phyloP scores from a whole-genome alignment of 805 yeast species.

The Wickerhamiella sergipiensis region DNA sequence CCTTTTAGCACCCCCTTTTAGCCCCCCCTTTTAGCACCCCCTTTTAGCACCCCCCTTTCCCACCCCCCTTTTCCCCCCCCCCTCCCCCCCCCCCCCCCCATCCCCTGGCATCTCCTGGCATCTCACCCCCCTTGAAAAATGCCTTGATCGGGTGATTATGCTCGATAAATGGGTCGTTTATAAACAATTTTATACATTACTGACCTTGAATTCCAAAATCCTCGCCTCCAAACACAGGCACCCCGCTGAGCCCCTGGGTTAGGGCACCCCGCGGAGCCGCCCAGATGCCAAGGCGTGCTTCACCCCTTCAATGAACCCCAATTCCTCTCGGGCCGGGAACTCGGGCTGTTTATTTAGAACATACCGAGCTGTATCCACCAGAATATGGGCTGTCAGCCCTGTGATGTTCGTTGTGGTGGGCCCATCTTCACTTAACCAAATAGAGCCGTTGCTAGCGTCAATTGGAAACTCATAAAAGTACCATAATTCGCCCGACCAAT shows the following conservation, averaged over 20 bases:
- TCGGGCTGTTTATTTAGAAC: not conserved
- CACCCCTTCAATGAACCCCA: slow-evolving; percentile 4
- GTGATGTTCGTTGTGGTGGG: slow-evolving; percentile 1
- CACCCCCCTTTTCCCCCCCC: no score
- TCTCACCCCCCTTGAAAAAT: no score
- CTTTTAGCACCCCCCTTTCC: no score
- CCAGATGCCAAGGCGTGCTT: slow-evolving; percentile 1
- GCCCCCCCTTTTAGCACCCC: no score
- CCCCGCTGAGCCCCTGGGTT: not conserved
- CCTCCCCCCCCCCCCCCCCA: no score
- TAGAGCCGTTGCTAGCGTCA: not conserved
- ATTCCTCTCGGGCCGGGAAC: not conserved
- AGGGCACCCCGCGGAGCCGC: not conserved
- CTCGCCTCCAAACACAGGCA: no score
- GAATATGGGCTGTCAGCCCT: slow-evolving; percentile 10
- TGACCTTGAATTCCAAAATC: no score
- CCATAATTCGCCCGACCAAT: slow-evolving; percentile 7
- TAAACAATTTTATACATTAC: no score
- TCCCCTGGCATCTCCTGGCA: no score
- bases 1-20: no score
- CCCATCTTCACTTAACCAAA: not conserved
- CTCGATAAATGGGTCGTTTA: no score
- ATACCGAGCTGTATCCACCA: slow-evolving; percentile 9
- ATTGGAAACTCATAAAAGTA: slow-evolving; percentile 5
- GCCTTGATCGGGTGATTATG: no score